Conservation (phyloP, 805 yeast genomes). For the Helenozyma rhizophorensis region DNA sequence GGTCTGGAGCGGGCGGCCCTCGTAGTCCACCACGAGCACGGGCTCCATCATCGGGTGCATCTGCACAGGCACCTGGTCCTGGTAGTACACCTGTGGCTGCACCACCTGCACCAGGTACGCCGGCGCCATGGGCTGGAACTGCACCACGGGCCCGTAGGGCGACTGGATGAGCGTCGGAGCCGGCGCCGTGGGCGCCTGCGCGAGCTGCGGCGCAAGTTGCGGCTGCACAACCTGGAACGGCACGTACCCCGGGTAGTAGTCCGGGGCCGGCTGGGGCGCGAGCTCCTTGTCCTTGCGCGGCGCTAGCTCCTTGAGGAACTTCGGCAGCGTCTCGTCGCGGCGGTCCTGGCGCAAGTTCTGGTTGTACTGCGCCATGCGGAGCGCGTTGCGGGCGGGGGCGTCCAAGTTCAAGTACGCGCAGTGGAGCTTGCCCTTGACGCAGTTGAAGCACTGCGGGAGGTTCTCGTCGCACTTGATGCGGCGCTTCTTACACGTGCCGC, state of each 20-base stretch:
- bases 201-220: conserved; percentile 1
- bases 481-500: conserved; percentile 61
- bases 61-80: background rate
- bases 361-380: conserved; percentile 46
- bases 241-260: conserved; percentile 2
- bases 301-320: conserved; percentile 1
- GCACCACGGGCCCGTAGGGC: conserved; percentile 5
- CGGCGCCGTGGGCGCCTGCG: background rate
- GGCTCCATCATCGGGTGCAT: no score
- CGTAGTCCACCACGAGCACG: no score
- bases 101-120: conserved; percentile 3
- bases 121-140: conserved; percentile 4
- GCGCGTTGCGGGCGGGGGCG: conserved; percentile 45
- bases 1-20: no score
- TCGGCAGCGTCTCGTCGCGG: conserved; percentile 3
- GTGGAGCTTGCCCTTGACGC: conserved; percentile 42
- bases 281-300: background rate
- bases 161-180: conserved; percentile 1
- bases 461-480: conserved; percentile 64
- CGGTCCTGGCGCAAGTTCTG: conserved; percentile 28
- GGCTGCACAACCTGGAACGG: conserved; percentile 1
- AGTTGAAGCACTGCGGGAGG: conserved; percentile 55
- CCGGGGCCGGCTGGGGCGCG: background rate
- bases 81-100: conserved; percentile 1
- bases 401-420: conserved; percentile 50